phyloP scores from a whole-genome alignment of 768 basidiomycete species.

The Phylloporus sp. region DNA sequence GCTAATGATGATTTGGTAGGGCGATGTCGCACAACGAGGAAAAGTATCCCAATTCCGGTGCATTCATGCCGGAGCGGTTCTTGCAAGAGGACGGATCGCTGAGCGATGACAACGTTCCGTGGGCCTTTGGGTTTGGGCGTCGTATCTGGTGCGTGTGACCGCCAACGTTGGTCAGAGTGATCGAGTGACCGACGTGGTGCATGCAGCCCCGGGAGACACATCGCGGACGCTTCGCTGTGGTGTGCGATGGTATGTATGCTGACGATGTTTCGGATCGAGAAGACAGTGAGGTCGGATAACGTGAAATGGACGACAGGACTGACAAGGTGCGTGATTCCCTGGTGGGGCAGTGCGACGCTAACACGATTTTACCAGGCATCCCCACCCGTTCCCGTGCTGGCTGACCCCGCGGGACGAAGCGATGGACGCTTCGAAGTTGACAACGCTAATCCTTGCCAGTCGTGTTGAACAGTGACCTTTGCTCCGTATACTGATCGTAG shows the following conservation, averaged over 20 bases:
- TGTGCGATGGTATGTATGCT: no score
- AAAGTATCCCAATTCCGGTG: no score
- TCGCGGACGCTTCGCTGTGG: no score
- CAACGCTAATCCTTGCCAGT: no score
- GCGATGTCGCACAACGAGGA: slow-evolving; percentile 37
- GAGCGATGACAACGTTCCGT: slow-evolving; percentile 8
- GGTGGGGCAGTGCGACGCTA: neutral
- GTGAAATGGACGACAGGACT: slow-evolving; percentile 18
- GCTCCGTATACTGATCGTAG: no score
- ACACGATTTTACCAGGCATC: slow-evolving; percentile 6
- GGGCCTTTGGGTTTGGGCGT: slow-evolving; percentile 20
- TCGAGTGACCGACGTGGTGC: slow-evolving; percentile 9
- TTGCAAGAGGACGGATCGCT: no score
- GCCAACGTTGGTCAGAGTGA: neutral
- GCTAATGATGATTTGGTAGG: slow-evolving; percentile 20
- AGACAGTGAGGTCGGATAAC: slow-evolving; percentile 12
- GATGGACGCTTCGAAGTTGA: no score
- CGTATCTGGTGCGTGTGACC: slow-evolving; percentile 19
- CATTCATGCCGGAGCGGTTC: no score
- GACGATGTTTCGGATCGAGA: no score
- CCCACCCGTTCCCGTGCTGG: no score
- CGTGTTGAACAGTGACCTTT: no score
- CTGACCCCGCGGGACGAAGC: no score
- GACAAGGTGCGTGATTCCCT: neutral
- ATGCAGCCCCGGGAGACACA: slow-evolving; percentile 16